Evolutionary conservation across 1,284 basidiomycete species (phyloP).

Genomic region (Cryptococcus hybrid): DNA sequence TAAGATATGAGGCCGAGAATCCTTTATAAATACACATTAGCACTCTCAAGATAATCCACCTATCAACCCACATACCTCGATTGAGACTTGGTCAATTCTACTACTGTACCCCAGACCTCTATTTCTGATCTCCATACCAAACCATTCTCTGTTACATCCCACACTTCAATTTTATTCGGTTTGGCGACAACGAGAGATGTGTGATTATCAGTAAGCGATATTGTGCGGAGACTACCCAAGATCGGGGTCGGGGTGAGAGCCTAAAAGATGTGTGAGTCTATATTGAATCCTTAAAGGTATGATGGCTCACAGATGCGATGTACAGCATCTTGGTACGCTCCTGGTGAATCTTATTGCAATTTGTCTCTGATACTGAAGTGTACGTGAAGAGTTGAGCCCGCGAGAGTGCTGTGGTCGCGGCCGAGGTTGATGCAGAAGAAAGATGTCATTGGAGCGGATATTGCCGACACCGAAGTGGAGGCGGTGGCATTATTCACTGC

Average conservation of each 20-base stretch:
- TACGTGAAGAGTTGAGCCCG: too few relatives aligned
- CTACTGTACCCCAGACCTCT: conserved; percentile 45
- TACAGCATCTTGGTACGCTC: conserved; percentile 11
- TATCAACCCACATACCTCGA: conserved; percentile 24
- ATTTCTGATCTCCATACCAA: conserved; percentile 30
- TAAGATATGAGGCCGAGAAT: conserved; percentile 39
- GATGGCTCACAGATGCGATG: conserved; percentile 18
- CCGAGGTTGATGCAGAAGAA: too few relatives aligned
- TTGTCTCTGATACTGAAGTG: too few relatives aligned
- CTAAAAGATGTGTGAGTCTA: conserved; percentile 16
- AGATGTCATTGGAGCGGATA: too few relatives aligned
- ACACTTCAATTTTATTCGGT: conserved; percentile 44
- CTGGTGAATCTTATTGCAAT: too few relatives aligned
- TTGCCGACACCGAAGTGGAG: too few relatives aligned
- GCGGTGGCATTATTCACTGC: too few relatives aligned
- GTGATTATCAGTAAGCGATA: conserved; percentile 24
- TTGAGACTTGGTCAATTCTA: conserved; percentile 33
- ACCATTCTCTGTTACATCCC: conserved; percentile 35
- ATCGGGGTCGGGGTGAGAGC: conserved; percentile 49
- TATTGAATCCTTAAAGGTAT: too few relatives aligned
- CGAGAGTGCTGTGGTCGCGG: too few relatives aligned
- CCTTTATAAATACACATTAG: conserved; percentile 19
- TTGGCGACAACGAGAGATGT: conserved; percentile 44
- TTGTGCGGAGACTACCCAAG: conserved; percentile 33
- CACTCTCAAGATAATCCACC: not conserved